Conservation (phyloP, 306 rosid species). For the Argentina anserina region DNA sequence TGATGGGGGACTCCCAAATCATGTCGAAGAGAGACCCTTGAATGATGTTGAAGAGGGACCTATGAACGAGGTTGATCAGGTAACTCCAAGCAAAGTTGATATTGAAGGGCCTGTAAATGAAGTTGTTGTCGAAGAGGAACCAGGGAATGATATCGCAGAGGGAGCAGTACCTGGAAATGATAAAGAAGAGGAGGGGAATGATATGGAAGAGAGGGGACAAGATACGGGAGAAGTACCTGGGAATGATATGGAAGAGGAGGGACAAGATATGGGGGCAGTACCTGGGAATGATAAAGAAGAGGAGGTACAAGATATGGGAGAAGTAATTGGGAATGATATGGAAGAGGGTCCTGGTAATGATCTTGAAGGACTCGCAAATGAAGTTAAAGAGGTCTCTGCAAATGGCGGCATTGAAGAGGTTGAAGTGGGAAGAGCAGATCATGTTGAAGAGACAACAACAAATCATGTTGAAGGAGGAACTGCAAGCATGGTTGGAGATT, state of each 20-base stretch:
- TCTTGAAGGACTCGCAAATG: neutral
- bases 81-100: neutral
- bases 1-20: no score
- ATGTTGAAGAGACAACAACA: neutral
- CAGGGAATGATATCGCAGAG: neutral
- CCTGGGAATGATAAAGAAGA: neutral
- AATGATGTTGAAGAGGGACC: neutral
- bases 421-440: neutral
- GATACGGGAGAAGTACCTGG: neutral
- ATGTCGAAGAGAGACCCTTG: no score
- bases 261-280: neutral
- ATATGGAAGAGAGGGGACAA: neutral
- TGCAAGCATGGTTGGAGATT: conserved; percentile 66
- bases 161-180: no score
- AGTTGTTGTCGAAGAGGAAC: neutral
- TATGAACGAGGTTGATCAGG: no score
- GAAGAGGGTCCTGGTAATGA: neutral
- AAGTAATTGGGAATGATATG: neutral
- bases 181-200: neutral
- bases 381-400: neutral
- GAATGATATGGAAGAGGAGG: neutral
- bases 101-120: neutral
- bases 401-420: neutral
- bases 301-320: neutral
- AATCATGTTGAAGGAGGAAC: conserved; percentile 29